Percentiles rank a stretch among this genome's conserved stretches.
Conservation (phyloP, 192 early-diverging fungal genomes). For the Backusella mclennaniae region DNA sequence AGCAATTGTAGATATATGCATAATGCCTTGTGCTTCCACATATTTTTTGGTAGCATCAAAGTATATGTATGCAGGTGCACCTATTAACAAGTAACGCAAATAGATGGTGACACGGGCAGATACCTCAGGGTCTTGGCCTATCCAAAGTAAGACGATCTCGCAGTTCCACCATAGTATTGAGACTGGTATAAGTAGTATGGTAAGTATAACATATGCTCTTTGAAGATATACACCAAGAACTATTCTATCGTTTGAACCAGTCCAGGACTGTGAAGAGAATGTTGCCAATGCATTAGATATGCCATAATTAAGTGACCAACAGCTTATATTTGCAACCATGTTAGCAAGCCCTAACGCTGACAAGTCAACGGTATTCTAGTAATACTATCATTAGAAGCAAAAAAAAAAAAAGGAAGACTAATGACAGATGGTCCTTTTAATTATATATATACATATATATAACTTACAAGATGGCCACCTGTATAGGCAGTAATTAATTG, state of each 20-base stretch:
- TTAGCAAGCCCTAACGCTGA: constrained; percentile 66
- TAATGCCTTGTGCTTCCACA: constrained; percentile 87
- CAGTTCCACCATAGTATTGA: constrained; percentile 66
- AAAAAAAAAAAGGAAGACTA: no score
- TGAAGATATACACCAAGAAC: constrained; percentile 74
- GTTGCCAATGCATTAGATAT: constrained; percentile 73
- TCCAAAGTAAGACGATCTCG: constrained; percentile 60
- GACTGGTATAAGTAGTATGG: constrained; percentile 69
- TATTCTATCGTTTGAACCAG: constrained; percentile 58
- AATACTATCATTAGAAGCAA: background rate
- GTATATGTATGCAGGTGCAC: constrained; percentile 70
- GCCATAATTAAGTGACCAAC: constrained; percentile 65
- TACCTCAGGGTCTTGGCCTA: constrained; percentile 73
- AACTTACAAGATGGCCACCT: constrained; percentile 24
- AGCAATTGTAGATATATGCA: constrained; percentile 78
- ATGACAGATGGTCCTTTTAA: no score
- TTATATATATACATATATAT: constrained; percentile 15
- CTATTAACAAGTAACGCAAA: constrained; percentile 63
- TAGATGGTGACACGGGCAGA: constrained; percentile 63
- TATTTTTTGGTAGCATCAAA: constrained; percentile 86
- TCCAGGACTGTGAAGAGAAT: constrained; percentile 69
- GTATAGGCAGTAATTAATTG: constrained; percentile 22
- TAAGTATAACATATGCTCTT: constrained; percentile 79
- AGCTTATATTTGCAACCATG: constrained; percentile 70
- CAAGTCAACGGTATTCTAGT: constrained; percentile 52